Evolutionary conservation across 345 rosid species (phyloP).

Genomic region (Heritiera fomes): DNA sequence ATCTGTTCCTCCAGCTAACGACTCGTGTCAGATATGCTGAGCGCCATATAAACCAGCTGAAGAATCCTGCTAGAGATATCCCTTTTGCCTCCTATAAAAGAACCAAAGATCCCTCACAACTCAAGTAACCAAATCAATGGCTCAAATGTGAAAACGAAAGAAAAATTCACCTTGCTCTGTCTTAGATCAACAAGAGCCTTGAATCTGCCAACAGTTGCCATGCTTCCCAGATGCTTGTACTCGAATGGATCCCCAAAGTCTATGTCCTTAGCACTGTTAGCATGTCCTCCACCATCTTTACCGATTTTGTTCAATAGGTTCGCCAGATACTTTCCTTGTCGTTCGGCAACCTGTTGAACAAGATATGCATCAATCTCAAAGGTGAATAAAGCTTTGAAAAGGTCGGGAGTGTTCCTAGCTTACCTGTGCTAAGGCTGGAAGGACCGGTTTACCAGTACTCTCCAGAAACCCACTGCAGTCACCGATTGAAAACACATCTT

Average conservation of each 20-base stretch:
- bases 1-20: conserved; percentile 92
- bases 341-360: conserved; percentile 75
- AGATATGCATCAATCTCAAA: not conserved
- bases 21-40: conserved; percentile 97
- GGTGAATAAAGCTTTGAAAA: not conserved
- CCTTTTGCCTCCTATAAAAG: conserved; percentile 71
- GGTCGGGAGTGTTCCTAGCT: not conserved
- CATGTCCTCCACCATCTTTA: conserved; percentile 77
- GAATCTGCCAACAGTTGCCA: conserved; percentile 91
- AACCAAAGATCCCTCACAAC: conserved; percentile 21
- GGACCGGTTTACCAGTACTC: conserved; percentile 74
- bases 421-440: conserved; percentile 97
- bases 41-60: conserved; percentile 92
- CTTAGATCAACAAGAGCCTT: conserved; percentile 94
- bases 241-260: conserved; percentile 73
- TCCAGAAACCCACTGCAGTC: conserved; percentile 97
- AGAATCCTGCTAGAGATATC: conserved; percentile 69
- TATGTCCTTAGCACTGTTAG: conserved; percentile 53
- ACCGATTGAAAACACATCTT: conserved; percentile 86
- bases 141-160: not conserved
- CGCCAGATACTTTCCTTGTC: conserved; percentile 87
- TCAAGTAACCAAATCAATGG: conserved; percentile 12
- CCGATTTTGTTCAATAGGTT: conserved; percentile 57
- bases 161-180: conserved; percentile 70
- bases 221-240: conserved; percentile 92